These are phyloP conservation scores for Rhizophagus sp. DNA, from an alignment of 192 early-diverging fungal species.

Conservation along the genomic window DNA sequence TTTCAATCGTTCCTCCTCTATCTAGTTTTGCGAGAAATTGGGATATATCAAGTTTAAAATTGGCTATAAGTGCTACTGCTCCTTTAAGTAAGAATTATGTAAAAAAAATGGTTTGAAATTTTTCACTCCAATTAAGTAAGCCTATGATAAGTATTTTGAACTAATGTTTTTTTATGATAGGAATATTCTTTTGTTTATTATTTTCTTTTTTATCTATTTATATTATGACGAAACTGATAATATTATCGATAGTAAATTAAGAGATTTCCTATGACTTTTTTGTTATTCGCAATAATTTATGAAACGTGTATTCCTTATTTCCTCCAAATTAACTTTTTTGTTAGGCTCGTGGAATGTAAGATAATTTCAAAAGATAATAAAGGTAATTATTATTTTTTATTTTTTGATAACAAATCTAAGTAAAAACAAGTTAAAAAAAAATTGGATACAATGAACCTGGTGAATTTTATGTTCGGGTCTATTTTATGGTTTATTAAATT, in stretches of 20 bases:
- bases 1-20: constrained; percentile 68
- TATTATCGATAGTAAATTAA: background rate
- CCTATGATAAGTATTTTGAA: constrained; percentile 59
- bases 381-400: no score
- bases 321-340: no score
- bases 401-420: no score
- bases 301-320: no score
- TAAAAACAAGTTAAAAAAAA: no score
- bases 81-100: constrained; percentile 48
- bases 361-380: no score
- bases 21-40: constrained; percentile 65
- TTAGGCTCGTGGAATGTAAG: no score
- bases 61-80: constrained; percentile 67
- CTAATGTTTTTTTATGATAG: background rate
- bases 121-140: constrained; percentile 51
- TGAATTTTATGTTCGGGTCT: no score
- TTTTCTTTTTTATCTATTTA: constrained; percentile 46
- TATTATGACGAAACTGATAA: constrained; percentile 38
- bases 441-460: no score
- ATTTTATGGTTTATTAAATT: no score
- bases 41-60: constrained; percentile 54
- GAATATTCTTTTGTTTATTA: constrained; percentile 21
- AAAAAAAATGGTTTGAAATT: constrained; percentile 37
- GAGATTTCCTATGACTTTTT: no score
- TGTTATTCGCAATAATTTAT: no score